Conservation (phyloP, 179 eudicot species). For the Corrigiola litoralis region DNA sequence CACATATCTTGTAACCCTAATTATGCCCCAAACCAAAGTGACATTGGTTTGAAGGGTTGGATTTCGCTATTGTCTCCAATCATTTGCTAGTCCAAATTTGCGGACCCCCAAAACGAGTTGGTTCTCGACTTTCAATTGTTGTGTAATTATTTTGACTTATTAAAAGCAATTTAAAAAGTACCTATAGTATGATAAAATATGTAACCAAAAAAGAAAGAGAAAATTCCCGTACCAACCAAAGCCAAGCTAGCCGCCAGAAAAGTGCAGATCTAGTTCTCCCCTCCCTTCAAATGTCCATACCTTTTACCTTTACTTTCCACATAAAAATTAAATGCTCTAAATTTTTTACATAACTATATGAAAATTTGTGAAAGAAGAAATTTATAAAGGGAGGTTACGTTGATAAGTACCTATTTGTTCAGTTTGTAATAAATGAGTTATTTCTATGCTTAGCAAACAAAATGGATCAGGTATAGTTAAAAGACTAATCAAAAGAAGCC, state of each 20-base stretch:
- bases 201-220: not conserved
- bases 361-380: no score
- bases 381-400: no score
- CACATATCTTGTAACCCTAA: constrained; percentile 14
- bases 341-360: no score
- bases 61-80: constrained; percentile 29
- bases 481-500: no score
- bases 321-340: no score
- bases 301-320: no score
- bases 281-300: not conserved
- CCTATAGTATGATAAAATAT: not conserved
- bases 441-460: no score
- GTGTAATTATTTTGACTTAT: constrained; percentile 21
- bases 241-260: no score
- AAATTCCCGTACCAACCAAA: not conserved
- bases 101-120: constrained; percentile 7
- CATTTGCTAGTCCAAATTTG: constrained; percentile 21
- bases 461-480: no score
- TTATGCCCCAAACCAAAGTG: constrained; percentile 21
- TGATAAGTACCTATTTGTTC: no score
- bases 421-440: no score
- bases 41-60: constrained; percentile 11
- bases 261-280: no score
- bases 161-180: constrained; percentile 29
- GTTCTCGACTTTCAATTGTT: constrained; percentile 23